Percentiles rank a stretch among this genome's conserved stretches.
Conservation (phyloP, 2,329 filamentous ascomycete species). For the Fusarium tanahbumbuense region DNA sequence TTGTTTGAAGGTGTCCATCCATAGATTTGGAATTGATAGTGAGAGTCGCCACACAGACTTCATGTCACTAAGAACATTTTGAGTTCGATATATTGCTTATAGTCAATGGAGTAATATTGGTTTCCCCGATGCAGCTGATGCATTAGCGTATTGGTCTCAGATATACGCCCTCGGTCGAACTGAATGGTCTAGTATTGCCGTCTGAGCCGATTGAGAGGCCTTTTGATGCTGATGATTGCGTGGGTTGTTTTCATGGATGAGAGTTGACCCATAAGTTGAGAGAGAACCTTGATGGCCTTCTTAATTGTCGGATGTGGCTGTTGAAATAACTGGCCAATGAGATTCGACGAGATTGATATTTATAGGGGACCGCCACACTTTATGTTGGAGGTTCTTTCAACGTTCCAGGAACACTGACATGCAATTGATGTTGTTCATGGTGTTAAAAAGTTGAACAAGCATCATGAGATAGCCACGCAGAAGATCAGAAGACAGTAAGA, state of each 20-base stretch:
- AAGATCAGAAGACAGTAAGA: fast-evolving
- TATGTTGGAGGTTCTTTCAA: slow-evolving; percentile 11
- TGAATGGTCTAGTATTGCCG: slow-evolving; percentile 32
- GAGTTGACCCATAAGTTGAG: slow-evolving; percentile 23
- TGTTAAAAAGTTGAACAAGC: not conserved
- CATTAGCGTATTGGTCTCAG: slow-evolving; percentile 4
- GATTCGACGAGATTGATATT: not conserved
- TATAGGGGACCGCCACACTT: slow-evolving; percentile 36
- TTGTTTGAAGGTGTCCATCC: not conserved
- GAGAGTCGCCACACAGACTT: not conserved
- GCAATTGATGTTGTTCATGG: not conserved
- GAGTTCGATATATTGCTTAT: not conserved
- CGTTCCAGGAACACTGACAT: slow-evolving; percentile 3
- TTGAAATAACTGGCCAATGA: slow-evolving; percentile 28
- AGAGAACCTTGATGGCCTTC: slow-evolving; percentile 47
- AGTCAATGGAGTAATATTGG: not conserved
- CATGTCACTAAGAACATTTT: not conserved
- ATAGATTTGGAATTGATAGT: slow-evolving; percentile 15
- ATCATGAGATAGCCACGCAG: not conserved
- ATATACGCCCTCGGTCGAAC: not conserved
- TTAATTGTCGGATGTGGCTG: slow-evolving; percentile 38
- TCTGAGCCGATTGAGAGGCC: slow-evolving; percentile 33
- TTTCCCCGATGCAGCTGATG: not conserved
- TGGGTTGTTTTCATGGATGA: slow-evolving; percentile 19
- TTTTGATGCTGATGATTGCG: slow-evolving; percentile 24